Base-by-base conservation (phyloP, 78 protist genomes). In the Tieghemostelium lacteum region DNA sequence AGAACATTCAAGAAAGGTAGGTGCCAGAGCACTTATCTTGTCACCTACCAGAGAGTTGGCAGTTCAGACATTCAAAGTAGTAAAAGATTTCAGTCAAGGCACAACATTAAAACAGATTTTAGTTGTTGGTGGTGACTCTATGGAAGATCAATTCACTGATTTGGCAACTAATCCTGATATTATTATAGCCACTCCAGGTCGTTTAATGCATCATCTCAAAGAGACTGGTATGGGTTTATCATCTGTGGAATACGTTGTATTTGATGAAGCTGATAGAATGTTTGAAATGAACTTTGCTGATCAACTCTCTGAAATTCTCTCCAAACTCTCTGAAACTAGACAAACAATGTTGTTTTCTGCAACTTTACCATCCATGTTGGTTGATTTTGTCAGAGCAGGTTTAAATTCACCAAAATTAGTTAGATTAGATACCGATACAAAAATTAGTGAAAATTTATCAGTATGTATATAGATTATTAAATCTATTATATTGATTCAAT, bases 1-100 rank as follows among this genome's bases (percentile, higher is more conserved):
- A 40, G 83, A 34, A 31, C 98, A 98, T 93, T 73, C 95, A 24
- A 14, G 64, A 22, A 57, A 70, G 45, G 94, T 97, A 50, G 99
- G 99, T 29, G 88, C 71, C 6, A 91, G 99, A 8, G 99, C 95
- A 0, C 20, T 98, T 17, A 62, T 99, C 8, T 60, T 99, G 33
- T 86, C 99, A 5, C 99, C 99, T 29, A 97, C 99, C 8, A 97
- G 99, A n/a, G 99, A 99, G 73, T 91, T 99, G 5, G 99, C 99
- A 2, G 6, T 97, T 40, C 99, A 99, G 85, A 98, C 98, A 26
- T 87, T 72, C 37, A 91, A 80, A 75, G 76, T 94, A 2, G 58
- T 64, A n/a, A 52, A 74, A 45, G 97, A 97, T 45, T 86, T 98
- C 40, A 83, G 93, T 10, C 42, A 54, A 34, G 95, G 85, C 62